phyloP scores from a whole-genome alignment of 208 protist species.

The Tritrichomonas musculus region DNA sequence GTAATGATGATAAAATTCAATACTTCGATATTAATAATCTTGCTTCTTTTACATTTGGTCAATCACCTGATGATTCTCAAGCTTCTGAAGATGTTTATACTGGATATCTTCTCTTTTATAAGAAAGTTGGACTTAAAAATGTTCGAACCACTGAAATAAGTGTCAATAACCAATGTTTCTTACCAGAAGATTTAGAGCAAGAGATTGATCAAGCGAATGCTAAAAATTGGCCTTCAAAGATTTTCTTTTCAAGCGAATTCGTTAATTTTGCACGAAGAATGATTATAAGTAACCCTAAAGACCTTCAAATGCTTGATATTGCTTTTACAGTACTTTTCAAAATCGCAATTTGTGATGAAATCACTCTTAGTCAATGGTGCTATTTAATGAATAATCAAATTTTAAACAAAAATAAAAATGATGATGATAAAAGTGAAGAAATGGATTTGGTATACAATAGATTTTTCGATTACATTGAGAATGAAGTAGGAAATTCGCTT shows the following conservation, averaged over 20 bases:
- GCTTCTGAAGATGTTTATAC: not conserved
- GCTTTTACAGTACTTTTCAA: not conserved
- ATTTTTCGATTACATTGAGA: not conserved
- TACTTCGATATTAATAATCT: not conserved
- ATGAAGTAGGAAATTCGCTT: not conserved
- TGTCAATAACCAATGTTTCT: too few species aligned
- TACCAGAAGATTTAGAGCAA: not conserved
- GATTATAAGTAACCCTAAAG: not conserved
- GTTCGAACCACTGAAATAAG: too few species aligned
- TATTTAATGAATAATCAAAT: not conserved
- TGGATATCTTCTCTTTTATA: conserved; percentile 14
- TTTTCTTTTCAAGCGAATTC: not conserved
- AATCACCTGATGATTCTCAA: not conserved
- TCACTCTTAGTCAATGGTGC: not conserved
- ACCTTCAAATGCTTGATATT: not conserved
- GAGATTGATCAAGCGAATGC: not conserved
- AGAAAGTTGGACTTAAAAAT: not conserved
- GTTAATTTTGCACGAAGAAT: not conserved
- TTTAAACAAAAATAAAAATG: too few species aligned
- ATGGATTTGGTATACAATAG: too few species aligned
- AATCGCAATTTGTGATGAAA: not conserved
- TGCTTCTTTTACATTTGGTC: not conserved
- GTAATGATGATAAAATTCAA: not conserved
- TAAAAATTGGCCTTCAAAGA: not conserved
- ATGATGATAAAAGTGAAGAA: not conserved